phyloP scores from a whole-genome alignment of 2,329 filamentous ascomycete species.

The Pochonia chlamydosporia region DNA sequence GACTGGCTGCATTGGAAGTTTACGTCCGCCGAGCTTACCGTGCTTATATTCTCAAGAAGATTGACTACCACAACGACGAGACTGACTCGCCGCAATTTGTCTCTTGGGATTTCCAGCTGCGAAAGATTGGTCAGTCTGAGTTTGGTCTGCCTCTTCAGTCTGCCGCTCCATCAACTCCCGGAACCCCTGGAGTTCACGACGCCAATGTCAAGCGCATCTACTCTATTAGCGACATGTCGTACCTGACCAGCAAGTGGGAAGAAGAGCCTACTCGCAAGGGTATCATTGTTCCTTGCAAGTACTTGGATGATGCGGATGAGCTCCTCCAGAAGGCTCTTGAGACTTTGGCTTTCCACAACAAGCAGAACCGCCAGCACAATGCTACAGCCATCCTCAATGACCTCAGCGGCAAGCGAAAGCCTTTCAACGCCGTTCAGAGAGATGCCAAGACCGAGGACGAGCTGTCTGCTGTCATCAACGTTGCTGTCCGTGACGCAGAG shows the following conservation, averaged over 20 bases:
- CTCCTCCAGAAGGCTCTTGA: slow-evolving; percentile 79
- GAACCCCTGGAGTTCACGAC: slow-evolving; percentile 58
- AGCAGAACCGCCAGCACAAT: slow-evolving; percentile 49
- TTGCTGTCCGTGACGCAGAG: slow-evolving; percentile 86
- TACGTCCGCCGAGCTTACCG: slow-evolving; percentile 96
- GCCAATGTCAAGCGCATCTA: slow-evolving; percentile 72
- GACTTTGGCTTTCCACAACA: slow-evolving; percentile 59
- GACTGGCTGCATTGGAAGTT: slow-evolving; percentile 86
- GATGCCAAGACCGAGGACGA: slow-evolving; percentile 57
- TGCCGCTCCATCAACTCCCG: slow-evolving; percentile 77
- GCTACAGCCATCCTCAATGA: slow-evolving; percentile 61
- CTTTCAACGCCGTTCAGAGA: slow-evolving; percentile 23
- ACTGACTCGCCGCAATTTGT: slow-evolving; percentile 63
- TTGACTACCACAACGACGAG: slow-evolving; percentile 85
- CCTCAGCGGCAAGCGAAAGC: slow-evolving; percentile 66
- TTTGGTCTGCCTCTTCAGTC: slow-evolving; percentile 78
- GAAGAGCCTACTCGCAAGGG: slow-evolving; percentile 82
- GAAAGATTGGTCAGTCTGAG: slow-evolving; percentile 88
- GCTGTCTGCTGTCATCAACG: slow-evolving; percentile 85
- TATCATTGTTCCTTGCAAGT: slow-evolving; percentile 89
- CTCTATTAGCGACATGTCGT: slow-evolving; percentile 96
- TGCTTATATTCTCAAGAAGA: slow-evolving; percentile 84
- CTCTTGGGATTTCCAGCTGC: slow-evolving; percentile 92
- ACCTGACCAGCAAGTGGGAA: slow-evolving; percentile 66
- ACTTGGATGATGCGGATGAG: slow-evolving; percentile 91